Evolutionary conservation across 2,329 filamentous ascomycete species (phyloP), one percentile per base, ranked within the genome.

Genomic region (Botrytis hyacinthi): DNA sequence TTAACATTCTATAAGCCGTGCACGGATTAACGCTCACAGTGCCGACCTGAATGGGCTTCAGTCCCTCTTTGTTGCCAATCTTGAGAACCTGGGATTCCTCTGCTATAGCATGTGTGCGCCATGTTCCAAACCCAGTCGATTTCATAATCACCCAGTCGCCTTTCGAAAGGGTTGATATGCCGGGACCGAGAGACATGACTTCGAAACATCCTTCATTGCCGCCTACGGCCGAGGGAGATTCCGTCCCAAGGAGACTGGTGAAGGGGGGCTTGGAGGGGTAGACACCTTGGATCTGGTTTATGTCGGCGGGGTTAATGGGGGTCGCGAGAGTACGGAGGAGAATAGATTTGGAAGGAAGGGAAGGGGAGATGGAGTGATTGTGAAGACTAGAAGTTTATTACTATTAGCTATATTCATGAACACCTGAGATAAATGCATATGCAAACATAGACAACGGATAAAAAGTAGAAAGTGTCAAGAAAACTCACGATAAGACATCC

Each of bases 111-210:
- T 99, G 95, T 4, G 96, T 99, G 75, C 96, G 88, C 94, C 96
- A 98, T 20, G 96, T 98, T 51, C 96, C 96, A 81, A 97, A 93
- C 9, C 93, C 91, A 1, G 93, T 93, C 67, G 86, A 85, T 73
- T 92, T 92, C 83, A 97, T 95, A 75, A 98, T 93, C 14, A 97
- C 95, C 95, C 96, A 98, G 82, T 99, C 95, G 74, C 95, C 96
- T 77, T 88, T 91, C 35, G 85, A 80, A 32, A 67, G 37, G 37
- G 97, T 84, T 4, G 79, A 79, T 1, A 82, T 80, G 46, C 81
- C 76, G 0, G 88, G 86, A 1, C 94, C 92, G 1, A 89, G 85
- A 1, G 91, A 87, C 35, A 94, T 84, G n/a, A 98, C 91, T 83
- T 98, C 94, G 78, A 97, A 97, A 59, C 95, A 93, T 65, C 93